Evolutionary conservation across 2,329 filamentous ascomycete species (phyloP).

Genomic region (Aspergillus sp.): DNA sequence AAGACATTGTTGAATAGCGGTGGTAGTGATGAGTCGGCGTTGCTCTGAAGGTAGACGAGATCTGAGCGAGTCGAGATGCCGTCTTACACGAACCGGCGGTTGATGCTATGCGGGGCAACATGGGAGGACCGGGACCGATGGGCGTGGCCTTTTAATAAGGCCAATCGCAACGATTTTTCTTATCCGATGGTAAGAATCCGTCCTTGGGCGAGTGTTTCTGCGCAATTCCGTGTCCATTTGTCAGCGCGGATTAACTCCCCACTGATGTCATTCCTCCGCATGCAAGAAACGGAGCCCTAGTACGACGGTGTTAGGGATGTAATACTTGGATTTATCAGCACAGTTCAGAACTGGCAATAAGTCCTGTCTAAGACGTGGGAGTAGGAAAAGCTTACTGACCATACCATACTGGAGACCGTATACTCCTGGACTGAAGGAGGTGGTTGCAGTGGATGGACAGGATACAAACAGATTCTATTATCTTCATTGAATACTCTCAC

Average conservation of each 20-base stretch:
- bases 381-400: too few relatives aligned
- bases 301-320: not conserved
- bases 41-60: not conserved
- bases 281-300: too few relatives aligned
- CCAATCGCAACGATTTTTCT: not conserved
- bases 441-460: too few relatives aligned
- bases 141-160: not conserved
- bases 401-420: too few relatives aligned
- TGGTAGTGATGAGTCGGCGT: not conserved
- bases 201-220: too few relatives aligned
- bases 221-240: not conserved
- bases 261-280: not conserved
- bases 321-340: not conserved
- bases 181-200: not conserved
- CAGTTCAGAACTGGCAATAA: too few relatives aligned
- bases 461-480: not conserved
- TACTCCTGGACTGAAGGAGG: too few relatives aligned
- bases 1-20: constrained; percentile 13
- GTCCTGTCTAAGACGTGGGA: too few relatives aligned
- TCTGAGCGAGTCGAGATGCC: not conserved
- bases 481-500: not conserved
- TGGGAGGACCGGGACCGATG: not conserved
- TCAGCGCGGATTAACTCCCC: not conserved
- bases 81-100: not conserved
- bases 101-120: not conserved